A percentile compares a stretch with the other conserved stretches of the same genome.
phyloP scores from a whole-genome alignment of 148 eudicot genomes.

The Silene conica region DNA sequence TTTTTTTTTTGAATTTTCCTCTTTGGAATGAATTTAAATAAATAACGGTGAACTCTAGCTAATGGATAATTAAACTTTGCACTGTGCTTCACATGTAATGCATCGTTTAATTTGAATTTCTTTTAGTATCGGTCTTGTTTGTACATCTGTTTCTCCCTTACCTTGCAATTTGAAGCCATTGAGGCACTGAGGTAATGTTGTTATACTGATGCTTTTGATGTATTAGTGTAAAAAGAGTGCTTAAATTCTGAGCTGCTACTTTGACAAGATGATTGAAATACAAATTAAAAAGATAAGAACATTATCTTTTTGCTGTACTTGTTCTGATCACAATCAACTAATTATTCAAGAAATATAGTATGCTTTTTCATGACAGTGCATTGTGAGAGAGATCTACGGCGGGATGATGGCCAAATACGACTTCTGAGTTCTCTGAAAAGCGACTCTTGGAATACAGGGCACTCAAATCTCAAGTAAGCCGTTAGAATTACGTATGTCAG shows the following conservation, averaged over 20 bases:
- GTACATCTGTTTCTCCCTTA: too few species aligned
- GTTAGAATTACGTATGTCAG: slow-evolving; percentile 38
- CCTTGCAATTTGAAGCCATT: too few species aligned
- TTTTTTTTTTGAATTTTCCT: too few species aligned
- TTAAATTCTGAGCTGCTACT: not conserved
- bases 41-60: too few species aligned
- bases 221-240: not conserved
- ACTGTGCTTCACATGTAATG: too few species aligned
- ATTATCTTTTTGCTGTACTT: not conserved
- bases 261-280: not conserved
- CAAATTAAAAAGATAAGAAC: not conserved
- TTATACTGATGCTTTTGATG: not conserved
- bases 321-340: not conserved
- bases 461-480: slow-evolving; percentile 35
- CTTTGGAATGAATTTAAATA: too few species aligned
- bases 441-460: slow-evolving; percentile 42
- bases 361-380: slow-evolving; percentile 38
- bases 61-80: too few species aligned
- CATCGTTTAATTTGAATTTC: too few species aligned
- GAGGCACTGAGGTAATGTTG: too few species aligned
- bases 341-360: slow-evolving; percentile 7
- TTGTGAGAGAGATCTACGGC: slow-evolving; percentile 42
- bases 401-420: slow-evolving; percentile 52
- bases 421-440: slow-evolving; percentile 32
- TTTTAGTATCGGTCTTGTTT: too few species aligned